Conservation (phyloP, 108 stramenopile genomes). For the Licmophora abbreviata region DNA sequence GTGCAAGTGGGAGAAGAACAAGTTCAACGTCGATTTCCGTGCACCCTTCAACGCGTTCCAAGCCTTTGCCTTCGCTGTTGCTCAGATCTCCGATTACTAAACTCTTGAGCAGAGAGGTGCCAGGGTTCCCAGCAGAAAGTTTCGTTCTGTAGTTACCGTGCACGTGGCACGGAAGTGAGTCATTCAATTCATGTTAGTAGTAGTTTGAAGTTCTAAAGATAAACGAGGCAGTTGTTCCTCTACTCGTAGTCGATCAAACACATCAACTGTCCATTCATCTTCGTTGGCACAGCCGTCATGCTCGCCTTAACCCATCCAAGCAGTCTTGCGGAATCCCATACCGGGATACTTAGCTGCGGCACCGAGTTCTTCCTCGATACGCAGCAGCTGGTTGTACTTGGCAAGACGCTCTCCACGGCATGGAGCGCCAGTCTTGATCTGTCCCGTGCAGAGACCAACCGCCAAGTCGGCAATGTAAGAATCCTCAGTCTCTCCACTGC, state of each 20-base stretch:
- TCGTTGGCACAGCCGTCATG: background rate
- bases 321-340: conserved; percentile 76
- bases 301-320: conserved; percentile 73
- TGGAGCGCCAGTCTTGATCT: conserved; percentile 99
- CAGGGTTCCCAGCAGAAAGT: too few species aligned
- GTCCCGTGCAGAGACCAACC: conserved; percentile 97
- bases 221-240: too few species aligned
- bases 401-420: conserved; percentile 98
- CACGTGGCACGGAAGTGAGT: too few species aligned
- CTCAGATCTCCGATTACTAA: too few species aligned
- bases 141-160: too few species aligned
- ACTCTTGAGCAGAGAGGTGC: too few species aligned
- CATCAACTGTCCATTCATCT: too few species aligned
- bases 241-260: too few species aligned
- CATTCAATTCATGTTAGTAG: too few species aligned
- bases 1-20: too few species aligned
- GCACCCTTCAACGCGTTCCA: conserved; percentile 2
- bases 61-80: background rate
- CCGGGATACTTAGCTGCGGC: conserved; percentile 72
- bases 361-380: conserved; percentile 75
- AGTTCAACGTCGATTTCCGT: too few species aligned
- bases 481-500: conserved; percentile 99
- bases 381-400: conserved; percentile 96
- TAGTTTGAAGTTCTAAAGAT: too few species aligned
- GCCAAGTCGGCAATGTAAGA: conserved; percentile 99